Base-by-base conservation (phyloP, 2,329 filamentous ascomycete species). In the Apiospora arundinis region DNA sequence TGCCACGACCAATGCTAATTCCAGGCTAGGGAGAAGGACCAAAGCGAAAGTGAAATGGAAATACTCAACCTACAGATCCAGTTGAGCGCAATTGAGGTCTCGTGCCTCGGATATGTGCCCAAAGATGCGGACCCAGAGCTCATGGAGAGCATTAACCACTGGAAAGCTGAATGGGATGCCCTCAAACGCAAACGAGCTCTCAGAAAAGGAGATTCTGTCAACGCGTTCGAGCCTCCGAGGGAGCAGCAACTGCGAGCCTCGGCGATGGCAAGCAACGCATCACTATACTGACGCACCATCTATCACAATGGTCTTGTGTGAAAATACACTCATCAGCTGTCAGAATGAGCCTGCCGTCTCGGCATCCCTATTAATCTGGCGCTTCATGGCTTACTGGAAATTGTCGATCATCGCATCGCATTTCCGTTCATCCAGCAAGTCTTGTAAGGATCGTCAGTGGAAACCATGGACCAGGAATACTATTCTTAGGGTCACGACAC, bases 21-120 rank as follows among this genome's bases (percentile, higher is more conserved):
- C 67, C 66, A n/a, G 25, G 45, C 72, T 72, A 91, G 86, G 75
- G 89, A 89, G 77, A 82, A 86, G 48, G 87, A 91, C 74, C 83
- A 88, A 32, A 82, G 86, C 67, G 84, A 87, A 75, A 87, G 87
- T 76, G 88, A 91, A 73, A 86, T 89, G 52, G 89, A 92, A 77
- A 84, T 92, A 40, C 85, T 87, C 63, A 89, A 89, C 77, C 84
- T 91, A 56, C 87, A 89, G 71, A 88, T 93, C 73, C 87, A 89
- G 77, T 84, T 91, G 73, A 89, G 90, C 74, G 89, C 87, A 28
- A 86, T 92, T 74, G 89, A 92, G 81, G 86, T 90, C 23, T 88
- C 90, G 74, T 86, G 86, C 77, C 83, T 82, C 46, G 78, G 80
- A 73, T 83, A 85, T 72, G 79, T 86, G n/a, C 82, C 87, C 6